Percentiles rank a stretch among this genome's conserved stretches.
Evolutionary conservation across 768 basidiomycete genomes (phyloP).

Genomic region (Hirschioporus abietinus): DNA sequence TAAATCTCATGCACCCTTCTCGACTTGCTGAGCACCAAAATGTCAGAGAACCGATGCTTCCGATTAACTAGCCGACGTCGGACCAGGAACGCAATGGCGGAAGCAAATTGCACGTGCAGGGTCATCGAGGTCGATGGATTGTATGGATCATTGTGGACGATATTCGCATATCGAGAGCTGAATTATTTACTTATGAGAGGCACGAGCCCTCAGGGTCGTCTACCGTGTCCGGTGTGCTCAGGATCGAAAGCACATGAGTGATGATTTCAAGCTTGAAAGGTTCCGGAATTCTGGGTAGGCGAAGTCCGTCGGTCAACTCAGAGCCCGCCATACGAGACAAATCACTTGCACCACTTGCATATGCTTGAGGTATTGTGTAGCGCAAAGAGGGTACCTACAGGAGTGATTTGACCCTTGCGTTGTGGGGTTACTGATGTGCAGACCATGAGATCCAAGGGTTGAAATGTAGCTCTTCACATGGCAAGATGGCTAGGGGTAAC

Average conservation of each 20-base stretch:
- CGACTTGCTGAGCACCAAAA: neutral
- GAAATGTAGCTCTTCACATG: neutral
- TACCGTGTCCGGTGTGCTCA: neutral
- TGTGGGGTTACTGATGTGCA: neutral
- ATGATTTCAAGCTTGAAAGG: neutral
- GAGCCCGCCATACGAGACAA: neutral
- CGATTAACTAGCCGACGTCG: neutral
- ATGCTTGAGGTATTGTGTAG: neutral
- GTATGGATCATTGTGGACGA: neutral
- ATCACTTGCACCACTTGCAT: neutral
- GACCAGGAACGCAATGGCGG: neutral
- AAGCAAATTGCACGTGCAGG: neutral
- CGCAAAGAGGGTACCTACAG: neutral
- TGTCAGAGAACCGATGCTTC: neutral
- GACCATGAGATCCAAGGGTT: neutral
- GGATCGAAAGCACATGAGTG: neutral
- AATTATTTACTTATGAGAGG: neutral
- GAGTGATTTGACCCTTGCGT: neutral
- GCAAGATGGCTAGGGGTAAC: neutral
- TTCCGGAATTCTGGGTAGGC: neutral
- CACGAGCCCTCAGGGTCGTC: neutral
- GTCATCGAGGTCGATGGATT: neutral
- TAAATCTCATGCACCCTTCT: neutral
- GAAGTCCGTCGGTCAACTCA: neutral
- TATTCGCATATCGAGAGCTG: neutral